Base-by-base conservation (phyloP, 768 basidiomycete genomes). In the Hortiboletus flavorubellus region DNA sequence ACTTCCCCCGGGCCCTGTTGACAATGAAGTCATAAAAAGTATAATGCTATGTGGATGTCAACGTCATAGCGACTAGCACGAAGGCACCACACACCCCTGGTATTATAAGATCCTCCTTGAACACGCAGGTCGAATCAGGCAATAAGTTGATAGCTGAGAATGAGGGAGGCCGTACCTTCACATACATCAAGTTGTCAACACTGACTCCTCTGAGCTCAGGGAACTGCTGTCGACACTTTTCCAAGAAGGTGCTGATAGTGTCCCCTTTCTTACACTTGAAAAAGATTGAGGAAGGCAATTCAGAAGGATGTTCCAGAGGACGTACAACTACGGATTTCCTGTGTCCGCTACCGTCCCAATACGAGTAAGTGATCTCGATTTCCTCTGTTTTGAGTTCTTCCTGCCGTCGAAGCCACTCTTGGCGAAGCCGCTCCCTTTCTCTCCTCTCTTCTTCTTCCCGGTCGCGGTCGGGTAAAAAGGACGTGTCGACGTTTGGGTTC, bases 11-110 rank as follows among this genome's bases (percentile, higher is more conserved):
- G 8, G 95, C 94, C 74, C 97, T 98, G 79, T 98, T 98, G 64
- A 98, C 78, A 61, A 99, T 97, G 61, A 99, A 98, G 72, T 95
- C 91, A 71, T 98, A 98, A 70, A 99, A 99, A 1, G 95, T 97
- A 72, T 98, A 84, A 69, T 98, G 96, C 93, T 98, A 63, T n/a
- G 21, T 42, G 30, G 47, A 35, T 35, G 55, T 52, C 8, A 54
- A 37, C 12, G 11, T 42, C 26, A 35, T 55, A 29, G 39, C 10
- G 51, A 47, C 26, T 5, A 38, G 38, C 15, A 43, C 16, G 9
- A 42, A 46, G 7, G n/a, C 11, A 35, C 23, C 10, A 71, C 87
- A 43, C 72, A 93, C 95, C 66, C 95, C 93, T 15, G 97, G 97
- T 65, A 99, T 93, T 60, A 99, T 95, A 49, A 99, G 76, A 67